Evolutionary conservation across 768 basidiomycete genomes (phyloP).

Genomic region (Suillus variegatus): DNA sequence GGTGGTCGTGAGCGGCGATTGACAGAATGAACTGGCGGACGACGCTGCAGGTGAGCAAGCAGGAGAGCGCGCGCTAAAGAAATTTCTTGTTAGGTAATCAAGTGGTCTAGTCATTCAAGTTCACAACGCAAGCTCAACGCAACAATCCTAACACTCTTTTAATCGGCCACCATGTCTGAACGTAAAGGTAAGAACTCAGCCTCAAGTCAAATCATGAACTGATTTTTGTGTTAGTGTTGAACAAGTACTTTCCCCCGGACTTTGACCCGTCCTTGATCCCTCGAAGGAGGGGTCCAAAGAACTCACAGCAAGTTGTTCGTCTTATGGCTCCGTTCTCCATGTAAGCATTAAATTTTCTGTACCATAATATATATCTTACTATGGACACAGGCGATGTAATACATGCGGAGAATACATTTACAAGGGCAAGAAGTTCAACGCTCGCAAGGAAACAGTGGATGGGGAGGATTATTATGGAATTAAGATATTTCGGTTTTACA

Average conservation of each 20-base stretch:
- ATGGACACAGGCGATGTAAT: conserved; percentile 72
- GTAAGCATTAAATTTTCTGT: conserved; percentile 43
- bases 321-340: conserved; percentile 99
- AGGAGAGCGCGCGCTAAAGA: conserved; percentile 29
- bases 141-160: background rate
- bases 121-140: background rate
- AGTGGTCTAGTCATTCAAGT: conserved; percentile 1
- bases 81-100: conserved; percentile 38
- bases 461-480: conserved; percentile 98
- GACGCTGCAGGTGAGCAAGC: conserved; percentile 17
- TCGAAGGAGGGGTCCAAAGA: conserved; percentile 85
- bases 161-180: conserved; percentile 65
- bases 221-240: conserved; percentile 60
- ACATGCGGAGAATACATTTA: conserved; percentile 99
- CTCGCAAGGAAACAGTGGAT: conserved; percentile 96
- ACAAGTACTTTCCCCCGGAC: conserved; percentile 97
- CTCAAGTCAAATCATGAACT: background rate
- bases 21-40: conserved; percentile 15
- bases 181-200: conserved; percentile 62
- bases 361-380: conserved; percentile 7
- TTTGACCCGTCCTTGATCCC: conserved; percentile 98
- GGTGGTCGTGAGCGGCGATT: conserved; percentile 12
- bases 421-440: conserved; percentile 99
- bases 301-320: conserved; percentile 96
- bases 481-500: conserved; percentile 93